These are phyloP conservation scores for Rhodotorula paludigena DNA, from an alignment of 768 basidiomycete species.

Conservation along the genomic window DNA sequence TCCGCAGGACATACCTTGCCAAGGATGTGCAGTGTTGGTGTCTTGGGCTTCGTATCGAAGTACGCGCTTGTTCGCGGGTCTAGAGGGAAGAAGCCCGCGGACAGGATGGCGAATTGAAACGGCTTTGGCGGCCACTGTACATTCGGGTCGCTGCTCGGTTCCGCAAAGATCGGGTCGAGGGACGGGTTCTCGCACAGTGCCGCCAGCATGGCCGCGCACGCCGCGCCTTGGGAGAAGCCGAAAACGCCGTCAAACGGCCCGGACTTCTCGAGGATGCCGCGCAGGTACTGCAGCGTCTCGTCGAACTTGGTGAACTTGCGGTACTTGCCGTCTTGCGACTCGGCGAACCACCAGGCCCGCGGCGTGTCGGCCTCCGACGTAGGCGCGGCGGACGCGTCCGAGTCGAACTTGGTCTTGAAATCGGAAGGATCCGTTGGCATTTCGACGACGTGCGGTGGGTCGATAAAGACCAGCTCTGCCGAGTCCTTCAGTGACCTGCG, in stretches of 20 bases:
- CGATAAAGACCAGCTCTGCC: conserved; percentile 36
- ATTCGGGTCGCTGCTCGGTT: not conserved
- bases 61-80: conserved; percentile 11
- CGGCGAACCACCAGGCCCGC: conserved; percentile 34
- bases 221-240: conserved; percentile 31
- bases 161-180: conserved; percentile 34
- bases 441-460: conserved; percentile 35
- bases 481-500: conserved; percentile 28
- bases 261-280: conserved; percentile 28
- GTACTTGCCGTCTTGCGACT: conserved; percentile 9
- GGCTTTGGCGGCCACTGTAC: conserved; percentile 26
- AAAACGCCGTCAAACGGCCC: conserved; percentile 29
- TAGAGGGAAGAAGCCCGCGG: conserved; percentile 33
- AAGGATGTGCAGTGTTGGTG: conserved; percentile 71
- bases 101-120: conserved; percentile 34
- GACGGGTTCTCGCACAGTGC: conserved; percentile 27
- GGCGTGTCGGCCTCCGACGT: conserved; percentile 22
- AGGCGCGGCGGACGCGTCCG: conserved; percentile 7
- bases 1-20: conserved; percentile 53
- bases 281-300: conserved; percentile 28
- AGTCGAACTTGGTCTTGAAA: conserved; percentile 37
- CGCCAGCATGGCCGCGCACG: conserved; percentile 26
- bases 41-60: conserved; percentile 53
- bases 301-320: conserved; percentile 18
- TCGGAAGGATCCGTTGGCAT: conserved; percentile 28